These are phyloP conservation scores for Elongisporangium anandrum DNA, from an alignment of 352 stramenopile genomes.

Conservation along the genomic window DNA sequence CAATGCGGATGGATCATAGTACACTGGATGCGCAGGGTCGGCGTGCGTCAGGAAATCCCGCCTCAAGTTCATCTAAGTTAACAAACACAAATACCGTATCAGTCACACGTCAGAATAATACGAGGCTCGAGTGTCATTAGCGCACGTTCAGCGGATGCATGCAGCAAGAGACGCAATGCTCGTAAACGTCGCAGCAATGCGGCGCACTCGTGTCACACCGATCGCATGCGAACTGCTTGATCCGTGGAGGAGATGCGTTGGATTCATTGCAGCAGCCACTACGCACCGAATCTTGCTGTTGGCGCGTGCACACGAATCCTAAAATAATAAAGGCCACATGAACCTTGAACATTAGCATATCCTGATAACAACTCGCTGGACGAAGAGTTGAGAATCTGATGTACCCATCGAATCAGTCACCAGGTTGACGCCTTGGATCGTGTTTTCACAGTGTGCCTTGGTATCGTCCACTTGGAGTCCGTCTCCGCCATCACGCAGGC, in stretches of 20 bases:
- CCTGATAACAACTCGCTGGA: too few relatives aligned
- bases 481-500: constrained; percentile 45
- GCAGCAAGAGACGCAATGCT: constrained; percentile 76
- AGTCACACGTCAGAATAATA: too few relatives aligned
- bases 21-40: constrained; percentile 57
- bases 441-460: constrained; percentile 43
- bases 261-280: constrained; percentile 61
- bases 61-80: constrained; percentile 52
- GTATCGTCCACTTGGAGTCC: constrained; percentile 35
- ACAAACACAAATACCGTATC: too few relatives aligned
- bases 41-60: constrained; percentile 59
- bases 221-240: constrained; percentile 62
- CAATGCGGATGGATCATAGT: constrained; percentile 40
- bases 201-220: constrained; percentile 56
- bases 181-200: constrained; percentile 64
- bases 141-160: constrained; percentile 74
- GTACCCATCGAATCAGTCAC: constrained; percentile 55
- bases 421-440: constrained; percentile 36
- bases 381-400: neutral
- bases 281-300: constrained; percentile 31
- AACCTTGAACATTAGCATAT: neutral
- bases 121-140: too few relatives aligned
- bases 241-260: constrained; percentile 36
- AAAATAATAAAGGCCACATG: neutral
- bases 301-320: constrained; percentile 48